Evolutionary conservation across 805 yeast genomes (phyloP).

Genomic region (Blastobotrys mokoenaii): DNA sequence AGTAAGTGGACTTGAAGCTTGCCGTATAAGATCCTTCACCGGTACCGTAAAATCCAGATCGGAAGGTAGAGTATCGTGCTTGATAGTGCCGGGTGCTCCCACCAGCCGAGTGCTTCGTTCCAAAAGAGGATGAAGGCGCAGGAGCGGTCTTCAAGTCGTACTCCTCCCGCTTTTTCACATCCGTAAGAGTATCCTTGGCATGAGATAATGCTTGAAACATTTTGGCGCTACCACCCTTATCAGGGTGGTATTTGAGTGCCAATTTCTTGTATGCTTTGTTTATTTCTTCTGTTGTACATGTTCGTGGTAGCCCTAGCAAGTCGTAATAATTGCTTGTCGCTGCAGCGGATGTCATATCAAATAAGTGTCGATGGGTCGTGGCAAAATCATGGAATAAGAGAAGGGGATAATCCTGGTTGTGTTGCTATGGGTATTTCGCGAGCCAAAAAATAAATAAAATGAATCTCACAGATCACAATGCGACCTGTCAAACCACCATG

Average conservation of each 20-base stretch:
- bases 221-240: slow-evolving; percentile 29
- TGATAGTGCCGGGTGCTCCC: too few species aligned
- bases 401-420: background rate
- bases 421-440: background rate
- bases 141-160: slow-evolving; percentile 23
- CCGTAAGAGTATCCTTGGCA: slow-evolving; percentile 29
- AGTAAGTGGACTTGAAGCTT: too few species aligned
- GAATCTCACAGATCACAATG: background rate
- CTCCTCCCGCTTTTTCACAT: slow-evolving; percentile 20
- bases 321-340: slow-evolving; percentile 22
- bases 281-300: slow-evolving; percentile 24
- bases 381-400: background rate
- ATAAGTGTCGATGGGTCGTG: too few species aligned
- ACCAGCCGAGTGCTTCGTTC: background rate
- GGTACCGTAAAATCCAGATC: too few species aligned
- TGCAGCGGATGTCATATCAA: too few species aligned
- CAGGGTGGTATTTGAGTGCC: slow-evolving; percentile 40
- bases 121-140: background rate
- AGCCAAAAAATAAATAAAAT: background rate
- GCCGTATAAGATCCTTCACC: too few species aligned
- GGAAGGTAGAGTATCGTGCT: too few species aligned
- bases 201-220: slow-evolving; percentile 27
- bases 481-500: too few species aligned
- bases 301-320: slow-evolving; percentile 22
- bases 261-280: slow-evolving; percentile 34